These are phyloP conservation scores for Entomortierella lignicola DNA, from an alignment of 192 early-diverging fungal genomes.

Conservation along the genomic window DNA sequence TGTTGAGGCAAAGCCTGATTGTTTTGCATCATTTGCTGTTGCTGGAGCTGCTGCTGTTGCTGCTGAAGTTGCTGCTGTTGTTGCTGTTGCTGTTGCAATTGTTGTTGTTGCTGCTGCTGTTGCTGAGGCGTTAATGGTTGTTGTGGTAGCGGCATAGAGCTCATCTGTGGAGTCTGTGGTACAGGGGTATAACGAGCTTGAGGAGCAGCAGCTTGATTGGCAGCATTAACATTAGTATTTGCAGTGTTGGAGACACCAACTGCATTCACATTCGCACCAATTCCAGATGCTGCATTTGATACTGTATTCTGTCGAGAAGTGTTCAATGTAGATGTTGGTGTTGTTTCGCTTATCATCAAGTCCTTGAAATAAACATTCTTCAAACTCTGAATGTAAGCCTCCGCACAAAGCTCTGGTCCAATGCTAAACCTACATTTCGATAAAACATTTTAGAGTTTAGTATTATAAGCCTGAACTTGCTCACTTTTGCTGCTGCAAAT, in stretches of 20 bases:
- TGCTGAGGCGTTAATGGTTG: slow-evolving; percentile 31
- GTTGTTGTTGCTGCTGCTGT: slow-evolving; percentile 14
- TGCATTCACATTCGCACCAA: not conserved
- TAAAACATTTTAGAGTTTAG: not conserved
- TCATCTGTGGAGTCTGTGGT: slow-evolving; percentile 52
- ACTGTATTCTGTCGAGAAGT: slow-evolving; percentile 32
- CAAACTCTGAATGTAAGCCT: slow-evolving; percentile 47
- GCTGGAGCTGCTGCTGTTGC: slow-evolving; percentile 18
- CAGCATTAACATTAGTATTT: not conserved
- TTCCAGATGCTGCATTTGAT: not conserved
- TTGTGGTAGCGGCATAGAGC: slow-evolving; percentile 38
- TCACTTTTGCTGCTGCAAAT: too few relatives aligned
- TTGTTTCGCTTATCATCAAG: slow-evolving; percentile 43
- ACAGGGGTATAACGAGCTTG: slow-evolving; percentile 53
- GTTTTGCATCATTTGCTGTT: slow-evolving; percentile 13
- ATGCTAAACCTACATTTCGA: slow-evolving; percentile 26
- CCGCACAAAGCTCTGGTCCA: slow-evolving; percentile 52
- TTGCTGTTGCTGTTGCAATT: slow-evolving; percentile 11
- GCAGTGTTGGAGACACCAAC: not conserved
- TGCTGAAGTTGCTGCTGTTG: slow-evolving; percentile 8
- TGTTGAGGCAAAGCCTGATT: not conserved
- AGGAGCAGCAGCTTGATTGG: slow-evolving; percentile 9
- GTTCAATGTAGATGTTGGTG: slow-evolving; percentile 35
- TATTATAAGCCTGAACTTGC: not conserved
- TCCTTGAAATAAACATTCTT: slow-evolving; percentile 43